phyloP scores from a whole-genome alignment of 495 filamentous ascomycete species.

The Corynascus novoguineensis region DNA sequence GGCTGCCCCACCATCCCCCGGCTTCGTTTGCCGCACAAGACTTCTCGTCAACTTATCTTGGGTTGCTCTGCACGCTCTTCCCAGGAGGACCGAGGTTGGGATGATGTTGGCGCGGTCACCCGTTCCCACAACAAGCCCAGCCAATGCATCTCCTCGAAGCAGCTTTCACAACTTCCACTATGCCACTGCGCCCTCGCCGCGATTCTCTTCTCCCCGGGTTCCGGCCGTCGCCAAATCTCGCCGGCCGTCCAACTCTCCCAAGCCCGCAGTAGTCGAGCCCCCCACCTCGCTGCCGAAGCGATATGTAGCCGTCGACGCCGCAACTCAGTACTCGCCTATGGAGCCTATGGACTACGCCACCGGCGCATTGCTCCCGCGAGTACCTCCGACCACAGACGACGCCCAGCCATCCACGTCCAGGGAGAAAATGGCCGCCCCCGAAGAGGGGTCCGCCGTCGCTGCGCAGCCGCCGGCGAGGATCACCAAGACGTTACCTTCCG shows the following conservation, averaged over 20 bases:
- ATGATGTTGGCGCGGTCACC: conserved; percentile 49
- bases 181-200: conserved; percentile 40
- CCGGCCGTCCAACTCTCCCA: conserved; percentile 37
- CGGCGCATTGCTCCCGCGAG: conserved; percentile 32
- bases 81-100: conserved; percentile 28
- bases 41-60: conserved; percentile 11
- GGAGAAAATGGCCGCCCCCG: conserved; percentile 23
- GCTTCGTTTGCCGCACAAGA: conserved; percentile 14
- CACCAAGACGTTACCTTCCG: conserved; percentile 11
- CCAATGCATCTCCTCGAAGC: conserved; percentile 42
- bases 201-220: conserved; percentile 41
- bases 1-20: conserved; percentile 19
- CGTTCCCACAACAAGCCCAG: conserved; percentile 34
- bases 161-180: conserved; percentile 40
- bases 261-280: conserved; percentile 26
- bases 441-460: conserved; percentile 20
- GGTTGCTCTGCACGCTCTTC: conserved; percentile 21
- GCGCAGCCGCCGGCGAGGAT: conserved; percentile 10
- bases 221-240: conserved; percentile 39
- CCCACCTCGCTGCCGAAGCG: conserved; percentile 31
- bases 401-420: conserved; percentile 22
- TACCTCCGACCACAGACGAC: conserved; percentile 18
- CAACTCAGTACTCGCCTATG: conserved; percentile 54
- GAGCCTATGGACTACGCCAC: conserved; percentile 38
- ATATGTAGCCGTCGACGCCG: conserved; percentile 50